Percentiles rank a stretch among this genome's conserved stretches.
Evolutionary conservation across 2,329 filamentous ascomycete genomes (phyloP).

Genomic region (Arthrobotrys megalospora): DNA sequence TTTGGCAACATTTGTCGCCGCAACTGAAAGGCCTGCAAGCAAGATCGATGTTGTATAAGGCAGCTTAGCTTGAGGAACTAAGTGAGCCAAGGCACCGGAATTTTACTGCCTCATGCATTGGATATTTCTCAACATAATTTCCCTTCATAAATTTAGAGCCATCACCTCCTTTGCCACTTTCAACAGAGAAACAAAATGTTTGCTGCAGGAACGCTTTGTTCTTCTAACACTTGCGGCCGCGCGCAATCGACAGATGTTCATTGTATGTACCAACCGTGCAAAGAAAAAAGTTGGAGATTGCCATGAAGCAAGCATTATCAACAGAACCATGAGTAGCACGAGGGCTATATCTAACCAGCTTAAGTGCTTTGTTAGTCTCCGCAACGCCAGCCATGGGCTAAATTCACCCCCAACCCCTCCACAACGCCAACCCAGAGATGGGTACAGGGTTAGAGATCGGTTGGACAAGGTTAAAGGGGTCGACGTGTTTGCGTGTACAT

Average conservation of each 20-base stretch:
- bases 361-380: slow-evolving; percentile 36
- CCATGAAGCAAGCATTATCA: slow-evolving; percentile 17
- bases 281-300: slow-evolving; percentile 17
- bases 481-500: slow-evolving; percentile 46
- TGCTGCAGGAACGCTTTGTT: slow-evolving; percentile 35
- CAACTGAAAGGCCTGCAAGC: slow-evolving; percentile 28
- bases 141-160: slow-evolving; percentile 42
- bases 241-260: slow-evolving; percentile 22
- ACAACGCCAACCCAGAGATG: slow-evolving; percentile 22
- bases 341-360: slow-evolving; percentile 22
- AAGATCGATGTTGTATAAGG: slow-evolving; percentile 17
- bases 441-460: slow-evolving; percentile 47
- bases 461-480: slow-evolving; percentile 57
- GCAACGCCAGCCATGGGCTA: slow-evolving; percentile 29
- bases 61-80: slow-evolving; percentile 25
- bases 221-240: slow-evolving; percentile 23
- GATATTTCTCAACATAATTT: slow-evolving; percentile 53
- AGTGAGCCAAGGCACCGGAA: slow-evolving; percentile 51
- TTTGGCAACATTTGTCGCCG: slow-evolving; percentile 28
- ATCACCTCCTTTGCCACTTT: slow-evolving; percentile 60
- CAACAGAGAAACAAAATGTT: slow-evolving; percentile 33
- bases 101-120: slow-evolving; percentile 37
- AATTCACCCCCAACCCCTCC: slow-evolving; percentile 43
- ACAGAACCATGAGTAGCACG: slow-evolving; percentile 20
- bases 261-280: not conserved